Base-by-base conservation (phyloP, 768 basidiomycete species). In the Lactifluus rugatus region DNA sequence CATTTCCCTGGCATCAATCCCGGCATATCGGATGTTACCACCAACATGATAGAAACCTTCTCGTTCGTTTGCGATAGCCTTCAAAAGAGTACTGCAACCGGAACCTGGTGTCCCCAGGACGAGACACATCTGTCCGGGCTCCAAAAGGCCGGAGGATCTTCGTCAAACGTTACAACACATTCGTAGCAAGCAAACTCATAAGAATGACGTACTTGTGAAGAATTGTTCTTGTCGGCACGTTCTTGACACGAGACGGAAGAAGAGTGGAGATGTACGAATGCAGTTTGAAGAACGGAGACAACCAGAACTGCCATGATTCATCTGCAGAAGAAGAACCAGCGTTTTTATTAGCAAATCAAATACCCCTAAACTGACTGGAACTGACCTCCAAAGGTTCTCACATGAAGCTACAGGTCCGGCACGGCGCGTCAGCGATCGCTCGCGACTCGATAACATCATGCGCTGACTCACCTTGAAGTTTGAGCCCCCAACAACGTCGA, bases 61-160 rank as follows among this genome's bases (percentile, higher is more conserved):
- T 2, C 89, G 78, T 61, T 84, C 78, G 67, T 93, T 93, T 16
- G 93, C 81, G 56, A 95, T 84, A 0, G 84, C 71, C 70, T 90
- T 93, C 23, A 95, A 76, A 73, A 95, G 92, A 0, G 93, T 89
- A 1, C 85, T 81, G 67, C 93, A 94, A 32, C 92, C 92, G 16
- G 88, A 79, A 2, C 64, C 61, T 71, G 70, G 62, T 9, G 61
- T 62, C 82, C 88, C 63, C 5, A 64, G 57, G 1, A 64, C 52
- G 42, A 64, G 63, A 31, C 61, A 62, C 63, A 64, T 64, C 26
- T 64, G 41, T 19, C 63, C 61, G 16, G 63, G 63, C 19, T 62
- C 47, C 50, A 63, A 39, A 50, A 64, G 31, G 6, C 63, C 63
- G 10, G 92, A 90, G 49, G 86, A 84, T 17, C 91, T 91, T 13